Conservation (phyloP, 352 stramenopile genomes). For the Elongisporangium prolatum region DNA sequence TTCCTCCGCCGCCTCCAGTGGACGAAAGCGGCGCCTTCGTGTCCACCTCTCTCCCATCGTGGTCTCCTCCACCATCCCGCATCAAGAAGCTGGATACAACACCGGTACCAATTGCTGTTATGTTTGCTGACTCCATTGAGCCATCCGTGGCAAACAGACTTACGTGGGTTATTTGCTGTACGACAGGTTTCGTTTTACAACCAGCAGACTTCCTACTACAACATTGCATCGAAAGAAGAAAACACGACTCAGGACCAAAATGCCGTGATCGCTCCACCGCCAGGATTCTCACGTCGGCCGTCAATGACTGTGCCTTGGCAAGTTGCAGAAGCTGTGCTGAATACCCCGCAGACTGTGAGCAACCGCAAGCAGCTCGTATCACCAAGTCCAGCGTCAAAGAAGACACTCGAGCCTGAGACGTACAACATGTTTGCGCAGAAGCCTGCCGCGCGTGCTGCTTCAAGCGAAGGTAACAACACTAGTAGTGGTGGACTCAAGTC, state of each 20-base stretch:
- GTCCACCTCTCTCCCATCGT: slow-evolving; percentile 62
- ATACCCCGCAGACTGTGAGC: slow-evolving; percentile 68
- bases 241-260: slow-evolving; percentile 52
- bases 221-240: slow-evolving; percentile 64
- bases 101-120: slow-evolving; percentile 6
- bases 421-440: slow-evolving; percentile 39
- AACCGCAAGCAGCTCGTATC: slow-evolving; percentile 60
- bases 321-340: slow-evolving; percentile 76
- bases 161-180: background rate
- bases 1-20: slow-evolving; percentile 62
- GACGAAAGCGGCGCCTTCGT: slow-evolving; percentile 66
- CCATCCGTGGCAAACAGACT: no score
- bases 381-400: slow-evolving; percentile 23
- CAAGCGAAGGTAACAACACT: background rate
- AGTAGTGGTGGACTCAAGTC: slow-evolving; percentile 37
- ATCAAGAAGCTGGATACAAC: slow-evolving; percentile 64
- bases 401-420: slow-evolving; percentile 13
- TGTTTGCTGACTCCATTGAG: background rate
- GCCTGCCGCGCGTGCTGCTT: slow-evolving; percentile 8
- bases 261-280: slow-evolving; percentile 54
- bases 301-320: slow-evolving; percentile 87
- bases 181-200: slow-evolving; percentile 56
- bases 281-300: slow-evolving; percentile 63
- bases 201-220: slow-evolving; percentile 69
- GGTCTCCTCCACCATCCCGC: slow-evolving; percentile 66